Evolutionary conservation across 345 rosid genomes (phyloP).

Genomic region (Dimocarpus longan): DNA sequence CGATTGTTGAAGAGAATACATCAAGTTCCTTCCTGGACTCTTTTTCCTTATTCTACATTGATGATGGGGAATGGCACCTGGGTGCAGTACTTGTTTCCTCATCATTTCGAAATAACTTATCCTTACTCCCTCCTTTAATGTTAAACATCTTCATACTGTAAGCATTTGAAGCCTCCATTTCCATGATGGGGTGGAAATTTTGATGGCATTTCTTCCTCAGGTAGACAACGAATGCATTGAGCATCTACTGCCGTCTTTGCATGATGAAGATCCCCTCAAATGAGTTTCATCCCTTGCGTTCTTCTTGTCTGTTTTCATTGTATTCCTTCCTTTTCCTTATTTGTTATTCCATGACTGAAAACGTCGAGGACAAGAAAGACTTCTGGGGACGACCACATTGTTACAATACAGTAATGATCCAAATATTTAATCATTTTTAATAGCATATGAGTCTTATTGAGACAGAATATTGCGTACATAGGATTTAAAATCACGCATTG

Average conservation of each 20-base stretch:
- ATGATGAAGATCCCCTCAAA: constrained; percentile 41
- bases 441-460: too few species aligned
- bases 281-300: neutral
- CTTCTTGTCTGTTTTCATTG: too few species aligned
- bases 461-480: too few species aligned
- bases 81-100: constrained; percentile 78
- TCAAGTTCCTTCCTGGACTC: constrained; percentile 46
- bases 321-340: neutral
- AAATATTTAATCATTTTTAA: too few species aligned
- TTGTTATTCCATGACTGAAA: neutral
- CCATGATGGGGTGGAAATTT: neutral
- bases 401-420: too few species aligned
- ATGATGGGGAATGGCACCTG: constrained; percentile 99
- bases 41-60: constrained; percentile 22
- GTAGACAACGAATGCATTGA: constrained; percentile 94
- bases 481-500: too few species aligned
- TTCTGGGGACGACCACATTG: neutral
- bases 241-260: constrained; percentile 68
- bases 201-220: constrained; percentile 34
- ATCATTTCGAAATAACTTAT: constrained; percentile 78
- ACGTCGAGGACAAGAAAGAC: neutral
- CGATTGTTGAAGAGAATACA: constrained; percentile 22
- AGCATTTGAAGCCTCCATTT: constrained; percentile 16
- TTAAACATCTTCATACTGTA: constrained; percentile 90
- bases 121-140: constrained; percentile 92